Conservation (phyloP, 305 asterid genomes). For the Fraxinus ornus region DNA sequence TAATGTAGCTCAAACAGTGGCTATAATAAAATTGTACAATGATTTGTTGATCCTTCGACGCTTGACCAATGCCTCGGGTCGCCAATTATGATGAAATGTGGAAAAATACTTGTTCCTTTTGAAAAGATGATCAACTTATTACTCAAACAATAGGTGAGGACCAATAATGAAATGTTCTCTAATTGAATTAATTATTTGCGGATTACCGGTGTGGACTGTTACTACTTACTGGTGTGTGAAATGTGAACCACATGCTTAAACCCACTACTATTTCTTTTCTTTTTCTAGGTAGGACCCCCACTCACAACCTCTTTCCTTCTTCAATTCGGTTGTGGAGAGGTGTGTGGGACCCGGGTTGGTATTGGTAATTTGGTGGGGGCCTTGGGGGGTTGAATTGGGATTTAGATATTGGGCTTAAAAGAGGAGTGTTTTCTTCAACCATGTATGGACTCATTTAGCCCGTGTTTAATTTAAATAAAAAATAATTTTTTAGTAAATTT, state of each 20-base stretch:
- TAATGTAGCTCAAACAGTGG: too few species aligned
- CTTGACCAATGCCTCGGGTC: too few species aligned
- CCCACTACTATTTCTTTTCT: background rate
- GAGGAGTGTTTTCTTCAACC: background rate
- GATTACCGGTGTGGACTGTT: constrained; percentile 18
- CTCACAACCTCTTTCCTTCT: background rate
- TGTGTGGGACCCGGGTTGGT: background rate
- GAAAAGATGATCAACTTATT: background rate
- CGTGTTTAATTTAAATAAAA: too few species aligned
- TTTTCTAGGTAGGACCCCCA: background rate
- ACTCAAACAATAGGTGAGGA: background rate
- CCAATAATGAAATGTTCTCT: background rate
- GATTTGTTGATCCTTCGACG: too few species aligned
- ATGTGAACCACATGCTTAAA: constrained; percentile 16
- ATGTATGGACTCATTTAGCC: background rate
- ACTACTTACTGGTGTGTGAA: background rate
- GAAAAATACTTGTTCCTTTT: too few species aligned
- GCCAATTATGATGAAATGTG: too few species aligned
- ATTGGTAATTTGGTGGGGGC: background rate
- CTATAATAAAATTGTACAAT: too few species aligned
- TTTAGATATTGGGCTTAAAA: background rate
- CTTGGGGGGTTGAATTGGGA: background rate
- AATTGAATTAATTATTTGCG: background rate
- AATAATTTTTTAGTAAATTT: too few species aligned
- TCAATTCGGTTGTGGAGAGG: background rate